Base-by-base conservation (phyloP, 1,139 yeast genomes). In the Pichia sp. region DNA sequence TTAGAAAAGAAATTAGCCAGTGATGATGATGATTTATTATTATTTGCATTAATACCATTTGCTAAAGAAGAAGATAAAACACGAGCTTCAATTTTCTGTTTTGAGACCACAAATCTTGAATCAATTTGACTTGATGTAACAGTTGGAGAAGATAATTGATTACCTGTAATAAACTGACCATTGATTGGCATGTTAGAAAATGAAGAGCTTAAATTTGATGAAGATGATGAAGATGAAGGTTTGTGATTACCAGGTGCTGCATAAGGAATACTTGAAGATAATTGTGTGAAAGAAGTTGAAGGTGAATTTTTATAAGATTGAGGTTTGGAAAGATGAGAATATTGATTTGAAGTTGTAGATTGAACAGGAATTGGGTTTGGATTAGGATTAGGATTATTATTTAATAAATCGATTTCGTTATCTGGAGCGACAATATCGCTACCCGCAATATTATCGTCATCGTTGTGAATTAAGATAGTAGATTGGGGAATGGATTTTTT, bases 71-170 rank as follows among this genome's bases (percentile, higher is more conserved):
- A 44, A 3, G 51, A 46, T n/a, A 42, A 26, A 8, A 38, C 67
- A 8, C 49, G 34, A 16, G 68, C 78, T 52, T 76, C 81, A 22
- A 80, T 74, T 49, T 83, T 72, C 51, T 80, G 89, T 53, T 80
- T 80, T 4, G 88, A 79, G 31, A 82, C 74, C 35, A 82, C 78
- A 55, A 82, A 82, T 38, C 91, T 67, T 13, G 86, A 80, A 53
- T 82, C 91, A 21, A 82, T 79, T 33, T 61, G 62, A 14, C 57
- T 52, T 8, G 66, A 57, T 25, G 76, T 67, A 7, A 81, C 83
- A 43, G 73, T 76, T 3, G 91, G 91, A 1, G 88, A 80, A 41
- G 76, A 80, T 43, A 82, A 76, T 49, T 78, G 78, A 47, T 78
- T 80, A 10, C 77, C 72, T 28, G 70, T 69, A 43, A 77, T 77